phyloP scores from a whole-genome alignment of 1,284 basidiomycete genomes.

The Sphaerobolus stellatus region DNA sequence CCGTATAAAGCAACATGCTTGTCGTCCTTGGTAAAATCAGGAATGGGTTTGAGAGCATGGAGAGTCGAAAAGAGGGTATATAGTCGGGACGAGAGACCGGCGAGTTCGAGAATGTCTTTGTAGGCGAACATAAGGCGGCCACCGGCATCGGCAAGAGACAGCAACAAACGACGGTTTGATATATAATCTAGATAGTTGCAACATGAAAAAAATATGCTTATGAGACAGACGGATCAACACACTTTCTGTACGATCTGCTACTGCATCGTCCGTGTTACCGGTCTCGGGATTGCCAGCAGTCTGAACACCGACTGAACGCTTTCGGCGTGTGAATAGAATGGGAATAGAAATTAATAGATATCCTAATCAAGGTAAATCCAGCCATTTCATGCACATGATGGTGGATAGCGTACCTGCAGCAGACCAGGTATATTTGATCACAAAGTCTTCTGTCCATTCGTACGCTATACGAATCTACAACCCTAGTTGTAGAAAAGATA shows the following conservation, averaged over 20 bases:
- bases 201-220: slow-evolving; percentile 10
- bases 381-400: not conserved
- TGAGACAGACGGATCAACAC: slow-evolving; percentile 22
- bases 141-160: slow-evolving; percentile 94
- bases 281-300: slow-evolving; percentile 10
- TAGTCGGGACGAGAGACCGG: slow-evolving; percentile 87
- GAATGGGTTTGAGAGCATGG: slow-evolving; percentile 65
- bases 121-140: slow-evolving; percentile 91
- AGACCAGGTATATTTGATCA: slow-evolving; percentile 94
- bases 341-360: slow-evolving; percentile 90
- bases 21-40: slow-evolving; percentile 35
- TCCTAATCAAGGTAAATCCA: slow-evolving; percentile 37
- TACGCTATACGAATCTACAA: slow-evolving; percentile 75
- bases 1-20: slow-evolving; percentile 59
- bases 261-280: slow-evolving; percentile 30
- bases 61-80: slow-evolving; percentile 87
- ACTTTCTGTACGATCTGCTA: slow-evolving; percentile 67
- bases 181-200: slow-evolving; percentile 73
- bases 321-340: slow-evolving; percentile 61
- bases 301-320: slow-evolving; percentile 46
- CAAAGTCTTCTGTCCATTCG: slow-evolving; percentile 90
- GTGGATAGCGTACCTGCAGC: slow-evolving; percentile 46
- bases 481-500: not conserved
- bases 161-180: slow-evolving; percentile 87
- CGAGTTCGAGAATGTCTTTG: slow-evolving; percentile 90